Base-by-base conservation (phyloP, 371 early-diverging fungal species). In the Mucor circinelloides region DNA sequence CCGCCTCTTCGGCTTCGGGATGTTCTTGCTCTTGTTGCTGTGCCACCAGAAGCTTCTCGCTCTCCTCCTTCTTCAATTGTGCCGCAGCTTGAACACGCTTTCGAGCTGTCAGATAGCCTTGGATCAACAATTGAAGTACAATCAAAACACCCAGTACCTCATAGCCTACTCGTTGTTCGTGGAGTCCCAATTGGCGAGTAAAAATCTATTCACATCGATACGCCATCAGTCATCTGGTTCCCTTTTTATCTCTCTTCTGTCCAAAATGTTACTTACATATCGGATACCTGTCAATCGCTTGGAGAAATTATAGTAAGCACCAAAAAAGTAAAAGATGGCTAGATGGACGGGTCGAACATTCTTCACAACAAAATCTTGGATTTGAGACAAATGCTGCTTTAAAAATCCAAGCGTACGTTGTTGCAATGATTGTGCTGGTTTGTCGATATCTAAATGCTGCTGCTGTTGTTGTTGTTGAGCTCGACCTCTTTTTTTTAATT, bases 141-240 rank as follows among this genome's bases (percentile, higher is more conserved):
- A 97, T 90, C 67, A 97, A 73, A 1, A 87, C 85, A 15, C 95
- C 95, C 60, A 97, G 75, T 0, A 94, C 82, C 69, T 95, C 97
- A 74, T 95, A 95, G 13, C 94, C 93, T 0, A 74, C 79, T n/a
- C 82, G 79, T 63, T 90, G 84, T 71, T 96, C 94, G 32, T 90
- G 87, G 13, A 87, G 87, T 0, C 89, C 84, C 61, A 93, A 81
- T 70, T 89, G 86, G 21, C 94, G 88, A 30, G 91, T 87, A 68
- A 94, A 90, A 23, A 90, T 89, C 90, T 90, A 70, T 34, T 48
- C n/a, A n/a, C n/a, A n/a, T n/a, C n/a, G n/a, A 48, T 15, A 6
- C n/a, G 13, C n/a, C 17, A 15, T 42, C 30, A 32, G 25, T 44
- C 28, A 58, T 34, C 34, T 3, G 59, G 5, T 7, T 27, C 19